These are phyloP conservation scores for Globisporangium acanthophoron DNA, from an alignment of 352 stramenopile species.

Conservation along the genomic window DNA sequence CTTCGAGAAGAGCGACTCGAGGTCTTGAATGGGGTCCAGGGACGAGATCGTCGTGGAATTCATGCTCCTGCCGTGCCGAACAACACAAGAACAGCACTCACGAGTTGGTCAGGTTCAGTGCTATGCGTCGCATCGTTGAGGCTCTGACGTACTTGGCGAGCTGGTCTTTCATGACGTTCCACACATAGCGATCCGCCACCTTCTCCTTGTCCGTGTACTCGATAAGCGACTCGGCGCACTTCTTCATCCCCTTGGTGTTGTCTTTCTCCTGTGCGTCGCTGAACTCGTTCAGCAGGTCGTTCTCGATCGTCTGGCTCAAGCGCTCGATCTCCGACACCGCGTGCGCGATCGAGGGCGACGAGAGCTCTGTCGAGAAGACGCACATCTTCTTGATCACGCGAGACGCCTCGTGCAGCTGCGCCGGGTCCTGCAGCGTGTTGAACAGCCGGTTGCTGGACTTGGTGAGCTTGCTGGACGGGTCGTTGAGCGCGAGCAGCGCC, in stretches of 20 bases:
- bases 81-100: neutral
- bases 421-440: conserved; percentile 60
- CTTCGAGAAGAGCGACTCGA: conserved; percentile 53
- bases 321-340: conserved; percentile 69
- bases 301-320: conserved; percentile 72
- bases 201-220: conserved; percentile 84
- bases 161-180: conserved; percentile 77
- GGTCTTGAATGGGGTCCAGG: conserved; percentile 55
- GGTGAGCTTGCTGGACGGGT: conserved; percentile 40
- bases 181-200: conserved; percentile 75
- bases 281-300: conserved; percentile 66
- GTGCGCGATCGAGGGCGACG: conserved; percentile 43
- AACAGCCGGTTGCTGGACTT: conserved; percentile 60
- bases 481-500: conserved; percentile 65
- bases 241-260: conserved; percentile 40
- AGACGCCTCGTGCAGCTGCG: conserved; percentile 64
- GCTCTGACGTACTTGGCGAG: conserved; percentile 34
- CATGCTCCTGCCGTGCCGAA: conserved; percentile 10
- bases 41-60: conserved; percentile 20
- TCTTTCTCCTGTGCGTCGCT: conserved; percentile 61
- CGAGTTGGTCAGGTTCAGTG: neutral
- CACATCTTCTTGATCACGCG: conserved; percentile 71
- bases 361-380: conserved; percentile 64
- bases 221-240: conserved; percentile 64
- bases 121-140: neutral